A percentile compares a stretch with the other conserved stretches of the same genome.
Conservation (phyloP, 1,284 basidiomycete species). For the Marasmius fiardii region DNA sequence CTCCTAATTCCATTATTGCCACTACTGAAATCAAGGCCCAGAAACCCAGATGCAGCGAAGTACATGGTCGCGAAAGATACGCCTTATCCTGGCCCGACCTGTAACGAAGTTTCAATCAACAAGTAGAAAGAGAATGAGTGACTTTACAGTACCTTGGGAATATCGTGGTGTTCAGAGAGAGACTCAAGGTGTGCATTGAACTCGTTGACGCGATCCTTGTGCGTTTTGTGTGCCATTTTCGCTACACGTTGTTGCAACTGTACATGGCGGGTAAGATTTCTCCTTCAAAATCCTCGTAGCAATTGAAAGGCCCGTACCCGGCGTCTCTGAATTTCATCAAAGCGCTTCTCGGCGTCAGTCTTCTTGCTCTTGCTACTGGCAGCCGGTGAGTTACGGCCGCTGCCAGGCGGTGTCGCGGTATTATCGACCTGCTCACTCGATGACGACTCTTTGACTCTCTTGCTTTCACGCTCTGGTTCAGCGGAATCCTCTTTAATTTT, state of each 20-base stretch:
- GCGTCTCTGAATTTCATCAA: conserved; percentile 82
- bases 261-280: conserved; percentile 2
- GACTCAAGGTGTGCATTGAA: conserved; percentile 89
- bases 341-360: conserved; percentile 89
- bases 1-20: too few relatives aligned
- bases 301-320: conserved; percentile 54
- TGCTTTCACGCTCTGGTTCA: conserved; percentile 37
- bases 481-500: conserved; percentile 48
- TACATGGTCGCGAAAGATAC: conserved; percentile 7
- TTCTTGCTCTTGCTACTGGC: conserved; percentile 47
- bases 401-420: conserved; percentile 47
- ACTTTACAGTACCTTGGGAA: conserved; percentile 70
- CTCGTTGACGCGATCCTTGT: conserved; percentile 94
- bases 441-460: conserved; percentile 45
- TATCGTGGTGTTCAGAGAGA: conserved; percentile 91
- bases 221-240: conserved; percentile 82
- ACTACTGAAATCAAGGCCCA: too few relatives aligned
- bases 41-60: too few relatives aligned
- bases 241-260: conserved; percentile 81
- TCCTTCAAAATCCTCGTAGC: background rate
- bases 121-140: conserved; percentile 18
- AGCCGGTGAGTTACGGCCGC: conserved; percentile 57
- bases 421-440: conserved; percentile 45
- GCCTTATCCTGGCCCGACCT: conserved; percentile 82
- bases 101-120: conserved; percentile 22